A percentile compares a stretch with the other conserved stretches of the same genome.
Conservation (phyloP, 2,329 filamentous ascomycete genomes). For the Seiridium unicorne region DNA sequence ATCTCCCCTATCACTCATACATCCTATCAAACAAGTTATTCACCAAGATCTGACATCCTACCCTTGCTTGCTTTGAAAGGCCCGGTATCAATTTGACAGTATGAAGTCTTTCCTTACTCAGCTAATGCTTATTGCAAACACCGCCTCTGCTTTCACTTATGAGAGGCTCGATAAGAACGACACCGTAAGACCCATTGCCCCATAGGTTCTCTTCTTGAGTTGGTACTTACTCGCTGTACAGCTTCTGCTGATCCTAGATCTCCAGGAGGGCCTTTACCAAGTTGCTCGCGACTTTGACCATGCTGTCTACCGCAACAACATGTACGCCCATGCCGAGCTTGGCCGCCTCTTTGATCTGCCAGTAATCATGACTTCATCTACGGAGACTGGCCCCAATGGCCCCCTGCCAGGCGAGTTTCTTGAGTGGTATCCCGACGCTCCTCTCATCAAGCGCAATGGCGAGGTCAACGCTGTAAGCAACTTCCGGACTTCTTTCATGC, state of each 20-base stretch:
- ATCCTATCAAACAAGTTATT: too few relatives aligned
- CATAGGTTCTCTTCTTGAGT: too few relatives aligned
- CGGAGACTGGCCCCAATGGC: slow-evolving; percentile 67
- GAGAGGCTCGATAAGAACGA: slow-evolving; percentile 34
- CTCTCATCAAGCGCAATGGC: slow-evolving; percentile 65
- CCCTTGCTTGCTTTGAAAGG: neutral
- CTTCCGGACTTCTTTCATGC: too few relatives aligned
- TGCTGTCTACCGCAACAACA: slow-evolving; percentile 63
- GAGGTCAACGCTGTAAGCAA: slow-evolving; percentile 61
- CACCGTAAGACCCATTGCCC: slow-evolving; percentile 14
- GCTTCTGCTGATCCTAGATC: slow-evolving; percentile 57
- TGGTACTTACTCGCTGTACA: slow-evolving; percentile 16
- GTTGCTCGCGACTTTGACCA: slow-evolving; percentile 66
- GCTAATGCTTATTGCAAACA: slow-evolving; percentile 10
- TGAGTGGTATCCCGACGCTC: slow-evolving; percentile 64
- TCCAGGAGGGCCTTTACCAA: slow-evolving; percentile 58
- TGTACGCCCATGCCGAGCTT: slow-evolving; percentile 66
- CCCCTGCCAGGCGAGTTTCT: slow-evolving; percentile 68
- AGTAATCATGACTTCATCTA: slow-evolving; percentile 68
- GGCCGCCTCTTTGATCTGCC: slow-evolving; percentile 67
- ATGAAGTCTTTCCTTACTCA: slow-evolving; percentile 13
- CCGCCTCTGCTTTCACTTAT: slow-evolving; percentile 22
- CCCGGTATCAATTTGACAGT: neutral
- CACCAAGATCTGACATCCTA: neutral
- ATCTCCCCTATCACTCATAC: too few relatives aligned